A percentile compares a stretch with the other conserved stretches of the same genome.
These are phyloP conservation scores for Stemphylium vesicarium DNA, from an alignment of 2,329 filamentous ascomycete species.

Conservation along the genomic window DNA sequence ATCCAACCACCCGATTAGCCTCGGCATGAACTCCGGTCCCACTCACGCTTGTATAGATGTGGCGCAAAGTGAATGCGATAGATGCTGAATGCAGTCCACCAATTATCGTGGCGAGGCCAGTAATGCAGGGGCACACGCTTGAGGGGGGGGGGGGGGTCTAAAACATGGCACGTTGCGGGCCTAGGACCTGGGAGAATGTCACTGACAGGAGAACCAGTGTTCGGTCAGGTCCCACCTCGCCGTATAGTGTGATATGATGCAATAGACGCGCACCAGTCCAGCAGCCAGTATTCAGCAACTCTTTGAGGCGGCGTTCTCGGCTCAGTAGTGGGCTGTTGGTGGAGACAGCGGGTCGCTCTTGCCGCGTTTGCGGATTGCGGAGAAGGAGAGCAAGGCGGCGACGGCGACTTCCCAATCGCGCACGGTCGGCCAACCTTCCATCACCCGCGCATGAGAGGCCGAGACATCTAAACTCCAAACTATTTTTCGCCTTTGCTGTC, in stretches of 20 bases:
- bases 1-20: not conserved
- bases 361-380: constrained; percentile 33
- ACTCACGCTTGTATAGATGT: constrained; percentile 1
- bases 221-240: not conserved
- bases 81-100: not conserved
- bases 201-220: not conserved
- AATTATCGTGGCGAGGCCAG: not conserved
- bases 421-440: constrained; percentile 28
- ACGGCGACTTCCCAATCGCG: constrained; percentile 26
- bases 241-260: not conserved
- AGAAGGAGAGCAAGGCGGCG: constrained; percentile 27
- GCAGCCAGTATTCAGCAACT: no score
- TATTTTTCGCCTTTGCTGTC: constrained; percentile 10
- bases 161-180: constrained; percentile 7
- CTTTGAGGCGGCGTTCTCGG: constrained; percentile 9
- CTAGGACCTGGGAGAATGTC: not conserved
- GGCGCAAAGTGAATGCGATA: constrained; percentile 4
- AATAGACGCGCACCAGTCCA: not conserved
- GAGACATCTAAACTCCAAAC: constrained; percentile 10
- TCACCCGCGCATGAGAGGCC: constrained; percentile 3
- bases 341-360: constrained; percentile 32
- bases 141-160: not conserved
- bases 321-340: constrained; percentile 13
- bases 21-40: not conserved
- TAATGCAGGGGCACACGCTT: constrained; percentile 5